Conservation (phyloP, 768 basidiomycete genomes). For the Leccinellum rugosiceps region DNA sequence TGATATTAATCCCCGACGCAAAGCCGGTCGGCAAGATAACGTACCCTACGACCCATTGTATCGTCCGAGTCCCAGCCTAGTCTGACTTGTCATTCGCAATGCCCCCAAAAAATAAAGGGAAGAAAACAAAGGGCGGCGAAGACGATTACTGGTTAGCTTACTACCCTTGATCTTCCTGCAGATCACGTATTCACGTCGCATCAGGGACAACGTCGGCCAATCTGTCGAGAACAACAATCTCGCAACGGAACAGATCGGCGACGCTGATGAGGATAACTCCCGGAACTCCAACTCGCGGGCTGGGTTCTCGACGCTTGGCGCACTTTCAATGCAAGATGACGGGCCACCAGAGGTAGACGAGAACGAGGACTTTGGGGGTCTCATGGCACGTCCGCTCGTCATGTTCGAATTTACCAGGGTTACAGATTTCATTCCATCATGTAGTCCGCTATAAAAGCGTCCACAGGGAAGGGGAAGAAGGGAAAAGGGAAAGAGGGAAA, state of each 20-base stretch:
- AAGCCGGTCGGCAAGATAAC: conserved; percentile 17
- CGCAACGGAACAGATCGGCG: conserved; percentile 26
- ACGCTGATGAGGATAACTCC: conserved; percentile 43
- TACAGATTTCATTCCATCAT: not conserved
- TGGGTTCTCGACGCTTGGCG: conserved; percentile 52
- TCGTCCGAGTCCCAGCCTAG: not conserved
- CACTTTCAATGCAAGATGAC: conserved; percentile 41
- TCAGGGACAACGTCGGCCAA: conserved; percentile 66
- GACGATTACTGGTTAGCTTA: conserved; percentile 71
- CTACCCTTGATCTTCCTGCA: conserved; percentile 9
- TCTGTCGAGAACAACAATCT: conserved; percentile 43
- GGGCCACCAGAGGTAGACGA: conserved; percentile 47
- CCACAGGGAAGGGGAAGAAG: conserved; percentile 28
- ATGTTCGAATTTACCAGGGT: not conserved
- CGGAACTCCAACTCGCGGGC: conserved; percentile 28
- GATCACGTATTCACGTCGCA: conserved; percentile 12
- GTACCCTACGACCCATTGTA: not conserved
- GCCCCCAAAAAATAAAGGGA: conserved; percentile 74
- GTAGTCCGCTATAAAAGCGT: conserved; percentile 65
- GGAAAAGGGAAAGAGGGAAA: conserved; percentile 22
- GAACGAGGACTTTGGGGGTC: conserved; percentile 67
- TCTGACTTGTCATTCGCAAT: conserved; percentile 12
- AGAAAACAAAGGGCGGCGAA: conserved; percentile 79
- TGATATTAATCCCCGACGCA: conserved; percentile 13
- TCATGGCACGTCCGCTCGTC: conserved; percentile 56